phyloP scores from a whole-genome alignment of 2,329 filamentous ascomycete genomes.

The Neopestalotiopsis sp. region DNA sequence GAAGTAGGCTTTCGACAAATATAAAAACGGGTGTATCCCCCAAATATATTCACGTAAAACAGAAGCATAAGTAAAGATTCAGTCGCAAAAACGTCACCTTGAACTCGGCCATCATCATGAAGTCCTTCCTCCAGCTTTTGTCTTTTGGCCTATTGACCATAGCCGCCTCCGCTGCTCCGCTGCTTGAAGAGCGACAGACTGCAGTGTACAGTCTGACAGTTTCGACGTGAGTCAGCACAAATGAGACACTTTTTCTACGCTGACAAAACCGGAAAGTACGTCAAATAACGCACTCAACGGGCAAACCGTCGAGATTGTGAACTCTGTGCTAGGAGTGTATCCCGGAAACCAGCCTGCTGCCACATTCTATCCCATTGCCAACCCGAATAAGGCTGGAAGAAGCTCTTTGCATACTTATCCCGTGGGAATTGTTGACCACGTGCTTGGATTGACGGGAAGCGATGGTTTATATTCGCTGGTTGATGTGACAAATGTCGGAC shows the following conservation, averaged over 20 bases:
- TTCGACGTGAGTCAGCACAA: conserved; percentile 27
- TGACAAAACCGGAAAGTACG: background rate
- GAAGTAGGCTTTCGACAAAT: background rate
- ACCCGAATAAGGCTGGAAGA: conserved; percentile 32
- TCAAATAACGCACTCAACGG: background rate
- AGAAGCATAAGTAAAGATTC: background rate
- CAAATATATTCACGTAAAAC: background rate
- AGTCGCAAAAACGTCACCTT: background rate
- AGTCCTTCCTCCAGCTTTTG: conserved; percentile 30
- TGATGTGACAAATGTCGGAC: conserved; percentile 39
- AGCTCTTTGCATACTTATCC: conserved; percentile 45
- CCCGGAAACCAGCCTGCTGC: conserved; percentile 26
- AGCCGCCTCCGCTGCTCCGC: conserved; percentile 28
- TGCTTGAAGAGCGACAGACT: conserved; percentile 25
- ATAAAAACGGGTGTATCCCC: background rate
- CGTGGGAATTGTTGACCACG: conserved; percentile 41
- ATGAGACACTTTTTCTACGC: no score
- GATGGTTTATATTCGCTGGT: conserved; percentile 38
- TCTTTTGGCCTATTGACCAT: conserved; percentile 31
- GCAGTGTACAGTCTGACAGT: conserved; percentile 35
- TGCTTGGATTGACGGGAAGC: conserved; percentile 42
- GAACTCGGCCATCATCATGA: conserved; percentile 29
- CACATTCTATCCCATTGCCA: conserved; percentile 36
- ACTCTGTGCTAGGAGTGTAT: conserved; percentile 37
- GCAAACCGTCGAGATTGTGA: conserved; percentile 4